Base-by-base conservation (phyloP, 106 monocot species). In the Vanilla planifolia region DNA sequence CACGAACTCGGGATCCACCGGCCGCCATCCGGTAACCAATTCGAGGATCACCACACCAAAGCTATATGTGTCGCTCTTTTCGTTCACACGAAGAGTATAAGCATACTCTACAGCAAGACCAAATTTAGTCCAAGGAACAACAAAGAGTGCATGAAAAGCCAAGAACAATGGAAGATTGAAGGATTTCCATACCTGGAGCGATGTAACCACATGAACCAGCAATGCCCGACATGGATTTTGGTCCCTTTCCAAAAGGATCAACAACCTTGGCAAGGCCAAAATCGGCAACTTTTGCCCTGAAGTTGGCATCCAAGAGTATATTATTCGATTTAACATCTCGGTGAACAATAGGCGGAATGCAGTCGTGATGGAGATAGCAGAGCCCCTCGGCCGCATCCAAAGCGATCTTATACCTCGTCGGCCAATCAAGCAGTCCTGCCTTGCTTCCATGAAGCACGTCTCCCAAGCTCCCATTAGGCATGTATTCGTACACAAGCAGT, bases 41-140 rank as follows among this genome's bases (percentile, higher is more conserved):
- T 93, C 93, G 2, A 93, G 74, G 14, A 93, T 66, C 15, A 93
- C 93, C 6, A 93, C 85, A 1, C 93, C 93, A 8, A 93, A 93
- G 72, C 93, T 85, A 66, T 89, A 93, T 27, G 77, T 73, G 62
- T 93, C 93, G 27, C 89, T 93, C 77, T 93, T 93, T 68, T 93
- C 93, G 11, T 76, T 93, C 66, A 93, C 89, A 13, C 81, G 75
- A 15, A 93, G 81, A 0, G 93, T 93, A 72, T 93, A 93, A 1
- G 79, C 89, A 48, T 89, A 93, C 67, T 93, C 93, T 89, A 78
- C 14, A 45, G n/a, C 2, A 40, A 14, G 14, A 40, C 0, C 11
- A 40, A 0, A 40, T 7, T n/a, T n/a, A n/a, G n/a, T n/a, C 47
- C 22, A 21, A 21, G 22, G 8, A 25, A 23, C 27, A 13, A 23